A percentile compares a stretch with the other conserved stretches of the same genome.
phyloP scores from a whole-genome alignment of 495 filamentous ascomycete species.

The Aspergillus saccharolyticus region DNA sequence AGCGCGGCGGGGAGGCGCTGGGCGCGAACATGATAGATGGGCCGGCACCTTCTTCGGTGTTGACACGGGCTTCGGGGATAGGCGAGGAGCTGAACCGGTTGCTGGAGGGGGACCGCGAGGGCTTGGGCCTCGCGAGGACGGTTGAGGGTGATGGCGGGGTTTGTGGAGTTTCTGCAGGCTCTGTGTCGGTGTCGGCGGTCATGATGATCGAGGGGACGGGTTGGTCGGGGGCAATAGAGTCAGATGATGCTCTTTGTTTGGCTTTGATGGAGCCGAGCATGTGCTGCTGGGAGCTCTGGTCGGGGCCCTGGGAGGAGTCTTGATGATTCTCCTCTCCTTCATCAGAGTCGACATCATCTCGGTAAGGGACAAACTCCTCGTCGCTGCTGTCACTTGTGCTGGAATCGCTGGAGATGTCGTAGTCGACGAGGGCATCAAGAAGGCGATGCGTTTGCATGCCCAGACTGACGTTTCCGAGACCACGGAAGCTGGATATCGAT shows the following conservation, averaged over 20 bases:
- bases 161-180: conserved; percentile 27
- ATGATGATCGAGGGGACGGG: conserved; percentile 43
- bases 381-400: conserved; percentile 46
- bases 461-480: conserved; percentile 57
- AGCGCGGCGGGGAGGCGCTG: conserved; percentile 38
- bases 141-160: not conserved
- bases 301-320: conserved; percentile 10
- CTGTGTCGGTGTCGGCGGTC: conserved; percentile 41
- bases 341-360: conserved; percentile 38
- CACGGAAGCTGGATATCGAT: conserved; percentile 60
- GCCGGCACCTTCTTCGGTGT: conserved; percentile 55
- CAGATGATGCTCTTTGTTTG: not conserved
- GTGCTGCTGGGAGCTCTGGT: not conserved
- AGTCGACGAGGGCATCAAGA: conserved; percentile 56
- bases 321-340: conserved; percentile 7
- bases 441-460: conserved; percentile 76
- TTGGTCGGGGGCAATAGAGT: conserved; percentile 5
- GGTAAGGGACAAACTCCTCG: conserved; percentile 40
- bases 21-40: conserved; percentile 77
- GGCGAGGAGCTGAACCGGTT: conserved; percentile 66
- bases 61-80: conserved; percentile 67
- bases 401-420: conserved; percentile 40
- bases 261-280: conserved; percentile 5
- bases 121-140: conserved; percentile 18
- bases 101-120: conserved; percentile 36